Evolutionary conservation across 176 grass and related monocot species (phyloP).

Genomic region (Metroxylon sagu): DNA sequence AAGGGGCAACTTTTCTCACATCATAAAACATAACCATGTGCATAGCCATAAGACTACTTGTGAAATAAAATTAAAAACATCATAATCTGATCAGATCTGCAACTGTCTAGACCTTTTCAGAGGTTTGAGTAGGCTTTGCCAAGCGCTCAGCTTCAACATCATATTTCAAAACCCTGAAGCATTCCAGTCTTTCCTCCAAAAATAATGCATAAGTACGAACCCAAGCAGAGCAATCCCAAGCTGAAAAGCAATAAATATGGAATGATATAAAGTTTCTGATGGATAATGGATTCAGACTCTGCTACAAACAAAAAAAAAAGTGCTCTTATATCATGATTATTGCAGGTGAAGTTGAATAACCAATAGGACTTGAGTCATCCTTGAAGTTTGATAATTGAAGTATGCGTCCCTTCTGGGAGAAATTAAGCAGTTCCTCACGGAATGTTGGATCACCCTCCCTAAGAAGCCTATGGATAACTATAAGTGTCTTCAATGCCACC

Average conservation of each 20-base stretch:
- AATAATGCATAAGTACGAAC: constrained; percentile 76
- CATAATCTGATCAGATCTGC: not conserved
- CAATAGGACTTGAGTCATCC: constrained; percentile 86
- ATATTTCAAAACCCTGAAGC: constrained; percentile 85
- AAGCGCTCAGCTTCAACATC: constrained; percentile 88
- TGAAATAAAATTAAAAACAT: too few relatives aligned
- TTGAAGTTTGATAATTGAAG: constrained; percentile 94
- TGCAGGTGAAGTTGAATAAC: constrained; percentile 28
- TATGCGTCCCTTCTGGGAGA: constrained; percentile 72
- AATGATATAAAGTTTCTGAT: constrained; percentile 7
- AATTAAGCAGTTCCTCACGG: constrained; percentile 75
- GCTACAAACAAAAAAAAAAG: not conserved
- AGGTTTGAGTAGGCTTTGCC: constrained; percentile 51
- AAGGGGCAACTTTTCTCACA: too few relatives aligned
- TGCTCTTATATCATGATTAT: not conserved
- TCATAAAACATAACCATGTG: too few relatives aligned
- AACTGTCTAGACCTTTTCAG: constrained; percentile 64
- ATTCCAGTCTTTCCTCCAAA: constrained; percentile 94
- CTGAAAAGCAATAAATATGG: constrained; percentile 29
- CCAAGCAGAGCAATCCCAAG: constrained; percentile 95
- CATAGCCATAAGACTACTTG: too few relatives aligned
- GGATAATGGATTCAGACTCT: not conserved
- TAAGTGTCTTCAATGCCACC: constrained; percentile 86
- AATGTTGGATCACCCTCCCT: constrained; percentile 86
- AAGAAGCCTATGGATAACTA: constrained; percentile 92